Conservation (phyloP, 345 rosid species). For the Turritis glabra region DNA sequence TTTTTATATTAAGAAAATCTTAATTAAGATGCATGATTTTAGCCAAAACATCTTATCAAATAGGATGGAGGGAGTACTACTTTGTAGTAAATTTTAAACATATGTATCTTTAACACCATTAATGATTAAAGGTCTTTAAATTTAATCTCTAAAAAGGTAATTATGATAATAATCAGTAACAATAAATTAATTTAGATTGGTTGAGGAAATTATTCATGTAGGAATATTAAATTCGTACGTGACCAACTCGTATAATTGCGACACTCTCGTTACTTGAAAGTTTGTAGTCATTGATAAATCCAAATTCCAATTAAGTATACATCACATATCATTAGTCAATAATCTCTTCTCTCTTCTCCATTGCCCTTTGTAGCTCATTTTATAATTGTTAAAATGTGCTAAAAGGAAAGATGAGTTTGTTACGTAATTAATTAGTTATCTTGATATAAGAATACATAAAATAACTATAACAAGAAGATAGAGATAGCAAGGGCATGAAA, state of each 20-base stretch:
- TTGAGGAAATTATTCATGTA: slow-evolving; percentile 29
- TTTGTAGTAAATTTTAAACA: background rate
- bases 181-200: slow-evolving; percentile 2
- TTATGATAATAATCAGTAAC: slow-evolving; percentile 3
- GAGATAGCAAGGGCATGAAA: background rate
- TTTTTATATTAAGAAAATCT: too few relatives aligned
- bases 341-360: slow-evolving; percentile 27
- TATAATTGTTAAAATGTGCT: background rate
- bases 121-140: slow-evolving; percentile 26
- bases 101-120: background rate
- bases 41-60: too few relatives aligned
- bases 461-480: background rate
- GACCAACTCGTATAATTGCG: slow-evolving; percentile 29
- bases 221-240: slow-evolving; percentile 26
- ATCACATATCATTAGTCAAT: slow-evolving; percentile 37
- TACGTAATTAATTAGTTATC: background rate
- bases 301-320: slow-evolving; percentile 24
- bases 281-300: slow-evolving; percentile 34
- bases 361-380: slow-evolving; percentile 16
- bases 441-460: slow-evolving; percentile 1
- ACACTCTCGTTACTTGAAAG: slow-evolving; percentile 35
- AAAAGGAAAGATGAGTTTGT: slow-evolving; percentile 7
- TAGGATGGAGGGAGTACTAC: too few relatives aligned
- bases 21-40: too few relatives aligned
- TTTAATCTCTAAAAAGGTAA: background rate